Base-by-base conservation (phyloP, 2,329 filamentous ascomycete genomes). In the Rhytidhysteron rufulum region DNA sequence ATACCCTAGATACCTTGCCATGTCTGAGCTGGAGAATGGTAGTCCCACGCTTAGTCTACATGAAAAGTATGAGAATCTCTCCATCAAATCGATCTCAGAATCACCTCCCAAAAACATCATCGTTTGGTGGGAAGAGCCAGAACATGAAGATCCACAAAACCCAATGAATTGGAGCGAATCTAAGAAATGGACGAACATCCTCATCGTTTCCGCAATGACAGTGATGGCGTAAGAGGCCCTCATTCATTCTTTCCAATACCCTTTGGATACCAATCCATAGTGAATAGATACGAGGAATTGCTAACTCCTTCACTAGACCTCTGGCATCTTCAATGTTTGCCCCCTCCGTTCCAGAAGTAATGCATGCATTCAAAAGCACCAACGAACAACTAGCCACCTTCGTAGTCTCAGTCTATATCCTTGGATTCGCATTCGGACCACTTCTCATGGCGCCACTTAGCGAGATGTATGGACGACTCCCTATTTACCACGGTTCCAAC, bases 401-500 rank as follows among this genome's bases (percentile, higher is more conserved):
- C 21, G 44, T 52, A 5, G 50, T 54, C 18, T 48, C 43, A 4
- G 47, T 54, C 10, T 54, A 44, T 30, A 31, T 54, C 7, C 42
- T 54, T 1, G 51, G 50, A 1, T 54, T 44, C 31, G 42, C 41
- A 4, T 39, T 44, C 30, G 51, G 51, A 4, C 51, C 51, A 2
- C 40, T 45, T 9, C n/a, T 46, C 18, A 22, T 47, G 13, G 49
- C 41, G 3, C 48, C 48, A 3, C 27, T 50, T 5, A 48, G 44
- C 20, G 48, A 51, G 31, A 40, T 50, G 36, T 53, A 51, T 27
- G 49, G 45, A 17, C 48, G 48, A 5, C 25, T 46, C 10, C 41
- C 40, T 5, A 15, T 51, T 13, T 52, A 49, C 19, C 24, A 42
- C 20, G 34, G 31, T 4, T 39, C 33, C 31, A 75, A 71, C 43